Base-by-base conservation (phyloP, 495 filamentous ascomycete species). In the Immersiella caudata region DNA sequence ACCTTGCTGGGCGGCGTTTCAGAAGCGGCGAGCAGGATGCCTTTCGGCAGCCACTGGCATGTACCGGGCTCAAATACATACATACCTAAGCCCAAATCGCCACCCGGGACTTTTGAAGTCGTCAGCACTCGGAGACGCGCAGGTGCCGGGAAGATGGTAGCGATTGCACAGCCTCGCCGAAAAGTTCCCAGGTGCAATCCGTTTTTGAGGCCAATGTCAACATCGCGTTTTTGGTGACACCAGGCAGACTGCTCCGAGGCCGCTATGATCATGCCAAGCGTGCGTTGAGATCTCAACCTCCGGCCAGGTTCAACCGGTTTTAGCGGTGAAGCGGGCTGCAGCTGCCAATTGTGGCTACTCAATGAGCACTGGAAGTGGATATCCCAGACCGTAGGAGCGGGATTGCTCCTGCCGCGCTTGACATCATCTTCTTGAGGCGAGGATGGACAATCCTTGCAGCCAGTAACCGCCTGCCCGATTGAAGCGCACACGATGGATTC, bases 1-100 rank as follows among this genome's bases (percentile, higher is more conserved):
- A 46, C 22, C 27, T 33, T 27, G 33, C 51, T 65, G 51, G 51
- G 63, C 51, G 63, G 35, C 63, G 63, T 65, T 65, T 65, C 63
- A 65, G 63, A 46, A 46, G 40, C 25, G 7, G 60, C 21, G 18
- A 62, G 24, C 35, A 25, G 40, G 22, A 46, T 46, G 40, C 40
- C 40, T 14, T 33, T 46, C 40, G 40, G 40, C 52, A 55, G 21
- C 25, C 20, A 55, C 21, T 59, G 56, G 24, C 26, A 27, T 29
- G 24, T 35, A 26, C 56, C 56, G 24, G 33, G n/a, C 26, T 25
- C 52, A 22, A 55, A 55, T 22, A 22, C 52, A 55, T 7, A n/a
- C 25, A 6, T 26, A n/a, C n/a, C n/a, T n/a, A n/a, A n/a, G n/a
- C n/a, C n/a, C 21, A 22, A 33, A 55, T 26, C 52, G 52, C 40